Conservation (phyloP, 805 yeast genomes). For the Tanozyma kutaoensis region DNA sequence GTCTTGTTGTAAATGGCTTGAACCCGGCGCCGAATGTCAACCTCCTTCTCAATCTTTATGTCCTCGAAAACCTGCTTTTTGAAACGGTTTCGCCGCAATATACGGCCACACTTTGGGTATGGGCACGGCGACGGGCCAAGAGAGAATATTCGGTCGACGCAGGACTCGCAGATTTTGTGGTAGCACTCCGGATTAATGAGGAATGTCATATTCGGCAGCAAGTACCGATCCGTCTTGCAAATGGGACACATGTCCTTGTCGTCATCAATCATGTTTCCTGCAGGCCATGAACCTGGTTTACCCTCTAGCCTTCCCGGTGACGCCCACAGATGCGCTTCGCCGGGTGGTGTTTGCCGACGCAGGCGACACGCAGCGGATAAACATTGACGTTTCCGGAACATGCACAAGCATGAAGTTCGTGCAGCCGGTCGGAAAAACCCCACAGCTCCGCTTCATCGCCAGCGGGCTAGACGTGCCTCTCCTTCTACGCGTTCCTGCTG, state of each 20-base stretch:
- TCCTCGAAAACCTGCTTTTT: conserved; percentile 91
- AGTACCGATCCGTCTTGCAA: conserved; percentile 88
- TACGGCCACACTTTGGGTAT: conserved; percentile 80
- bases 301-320: conserved; percentile 13
- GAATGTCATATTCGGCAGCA: conserved; percentile 87
- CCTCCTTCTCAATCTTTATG: conserved; percentile 78
- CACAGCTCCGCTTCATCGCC: conserved; percentile 15
- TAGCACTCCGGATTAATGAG: conserved; percentile 95
- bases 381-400: conserved; percentile 7
- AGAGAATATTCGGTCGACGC: conserved; percentile 90
- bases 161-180: conserved; percentile 92
- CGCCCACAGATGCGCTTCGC: conserved; percentile 7
- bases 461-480: conserved; percentile 12
- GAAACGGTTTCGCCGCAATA: conserved; percentile 75
- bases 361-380: conserved; percentile 10
- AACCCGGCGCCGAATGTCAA: conserved; percentile 77
- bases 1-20: conserved; percentile 68
- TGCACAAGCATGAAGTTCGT: conserved; percentile 10
- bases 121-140: conserved; percentile 97
- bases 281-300: conserved; percentile 5
- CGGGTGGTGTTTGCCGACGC: conserved; percentile 14
- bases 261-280: background rate
- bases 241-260: conserved; percentile 82
- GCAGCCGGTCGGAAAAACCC: conserved; percentile 4
- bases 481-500: conserved; percentile 13